Conservation (phyloP, 164 flowering plant species). For the Euptelea pleiosperma region DNA sequence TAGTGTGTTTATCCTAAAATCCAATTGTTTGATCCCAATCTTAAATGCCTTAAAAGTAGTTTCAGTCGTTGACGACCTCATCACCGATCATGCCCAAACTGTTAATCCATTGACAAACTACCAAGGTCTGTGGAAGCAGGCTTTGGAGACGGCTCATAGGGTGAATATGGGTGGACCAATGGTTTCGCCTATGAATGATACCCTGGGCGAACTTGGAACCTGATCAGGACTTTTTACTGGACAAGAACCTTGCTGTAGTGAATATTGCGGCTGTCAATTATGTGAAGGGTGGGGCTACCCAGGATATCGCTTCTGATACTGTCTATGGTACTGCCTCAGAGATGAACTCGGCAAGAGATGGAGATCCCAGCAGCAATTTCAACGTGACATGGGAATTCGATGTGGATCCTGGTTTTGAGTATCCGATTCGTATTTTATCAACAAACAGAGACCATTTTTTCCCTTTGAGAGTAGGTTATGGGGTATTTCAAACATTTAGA, state of each 20-base stretch:
- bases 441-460: no score
- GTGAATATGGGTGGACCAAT: conserved; percentile 81
- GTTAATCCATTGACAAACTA: conserved; percentile 21
- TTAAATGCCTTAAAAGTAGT: conserved; percentile 76
- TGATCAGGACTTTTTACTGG: conserved; percentile 40
- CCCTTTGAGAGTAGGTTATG: no score
- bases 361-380: conserved; percentile 44
- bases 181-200: conserved; percentile 50
- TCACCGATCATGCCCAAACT: conserved; percentile 38
- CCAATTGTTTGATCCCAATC: conserved; percentile 76
- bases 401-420: conserved; percentile 54
- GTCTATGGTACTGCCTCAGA: conserved; percentile 60
- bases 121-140: conserved; percentile 36
- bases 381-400: conserved; percentile 73
- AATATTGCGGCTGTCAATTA: conserved; percentile 47
- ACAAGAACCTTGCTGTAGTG: conserved; percentile 32
- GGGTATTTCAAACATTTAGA: no score
- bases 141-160: conserved; percentile 59
- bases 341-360: conserved; percentile 46
- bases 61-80: conserved; percentile 61
- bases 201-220: conserved; percentile 74
- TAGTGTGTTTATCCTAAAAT: no score
- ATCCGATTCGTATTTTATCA: conserved; percentile 70
- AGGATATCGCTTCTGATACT: conserved; percentile 51
- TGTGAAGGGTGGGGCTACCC: conserved; percentile 34